A percentile compares a stretch with the other conserved stretches of the same genome.
Evolutionary conservation across 169 alveolate genomes (phyloP).

Genomic region (Besnoitia besnoiti): DNA sequence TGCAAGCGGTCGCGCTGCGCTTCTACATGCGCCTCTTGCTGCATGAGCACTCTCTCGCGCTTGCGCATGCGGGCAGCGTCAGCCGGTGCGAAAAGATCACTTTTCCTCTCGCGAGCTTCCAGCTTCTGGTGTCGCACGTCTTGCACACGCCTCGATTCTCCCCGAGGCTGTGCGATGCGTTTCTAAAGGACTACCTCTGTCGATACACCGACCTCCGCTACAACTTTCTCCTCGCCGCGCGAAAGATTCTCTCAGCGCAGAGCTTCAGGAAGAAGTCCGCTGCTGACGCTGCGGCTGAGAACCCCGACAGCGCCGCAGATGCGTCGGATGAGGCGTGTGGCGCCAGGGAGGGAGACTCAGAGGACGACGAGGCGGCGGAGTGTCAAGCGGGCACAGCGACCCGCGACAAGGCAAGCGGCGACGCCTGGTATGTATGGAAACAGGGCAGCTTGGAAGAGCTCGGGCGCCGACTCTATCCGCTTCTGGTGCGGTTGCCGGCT

Average conservation of each 20-base stretch:
- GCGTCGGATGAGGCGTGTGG: not conserved
- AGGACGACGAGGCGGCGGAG: not conserved
- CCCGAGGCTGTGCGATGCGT: not conserved
- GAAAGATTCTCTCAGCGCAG: constrained; percentile 49
- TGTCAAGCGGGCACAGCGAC: not conserved
- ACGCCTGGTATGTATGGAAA: not conserved
- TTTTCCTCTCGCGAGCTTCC: constrained; percentile 56
- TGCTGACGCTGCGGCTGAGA: not conserved
- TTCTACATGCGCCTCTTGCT: not conserved
- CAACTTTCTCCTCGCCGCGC: constrained; percentile 32
- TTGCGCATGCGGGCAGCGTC: not conserved
- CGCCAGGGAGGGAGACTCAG: not conserved
- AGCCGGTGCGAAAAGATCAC: too few species aligned
- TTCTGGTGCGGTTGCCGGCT: not conserved
- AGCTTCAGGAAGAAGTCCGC: not conserved
- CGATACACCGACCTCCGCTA: constrained; percentile 52
- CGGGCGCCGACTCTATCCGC: not conserved
- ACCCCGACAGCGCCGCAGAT: not conserved
- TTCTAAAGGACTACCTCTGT: not conserved
- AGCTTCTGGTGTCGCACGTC: constrained; percentile 1
- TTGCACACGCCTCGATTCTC: constrained; percentile 36
- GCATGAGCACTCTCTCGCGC: constrained; percentile 18
- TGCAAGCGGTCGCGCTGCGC: not conserved
- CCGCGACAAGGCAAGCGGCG: not conserved
- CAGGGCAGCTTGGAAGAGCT: not conserved